A percentile compares a stretch with the other conserved stretches of the same genome.
phyloP scores from a whole-genome alignment of 2,329 filamentous ascomycete species.

The Hymenoscyphus fraxineus region DNA sequence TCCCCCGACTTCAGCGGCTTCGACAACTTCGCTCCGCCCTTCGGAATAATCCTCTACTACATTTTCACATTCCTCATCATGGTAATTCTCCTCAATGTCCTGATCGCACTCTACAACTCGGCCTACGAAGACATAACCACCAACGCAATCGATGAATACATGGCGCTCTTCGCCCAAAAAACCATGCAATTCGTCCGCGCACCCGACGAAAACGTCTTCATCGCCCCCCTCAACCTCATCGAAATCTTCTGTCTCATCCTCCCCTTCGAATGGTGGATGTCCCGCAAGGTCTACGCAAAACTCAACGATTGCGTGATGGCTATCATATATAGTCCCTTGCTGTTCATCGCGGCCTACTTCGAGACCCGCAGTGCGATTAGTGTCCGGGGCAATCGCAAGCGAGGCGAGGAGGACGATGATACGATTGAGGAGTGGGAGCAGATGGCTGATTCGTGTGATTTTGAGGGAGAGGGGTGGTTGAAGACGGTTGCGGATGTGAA shows the following conservation, averaged over 20 bases:
- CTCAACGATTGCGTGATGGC: constrained; percentile 90
- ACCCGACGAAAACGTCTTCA: constrained; percentile 97
- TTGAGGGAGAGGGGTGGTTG: constrained; percentile 80
- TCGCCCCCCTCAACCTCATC: constrained; percentile 90
- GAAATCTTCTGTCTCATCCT: constrained; percentile 77
- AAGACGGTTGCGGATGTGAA: constrained; percentile 73
- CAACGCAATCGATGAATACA: constrained; percentile 90
- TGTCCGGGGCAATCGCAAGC: constrained; percentile 68
- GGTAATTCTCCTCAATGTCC: constrained; percentile 88
- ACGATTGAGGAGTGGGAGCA: constrained; percentile 92
- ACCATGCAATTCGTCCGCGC: constrained; percentile 96
- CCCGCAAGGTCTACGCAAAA: constrained; percentile 66
- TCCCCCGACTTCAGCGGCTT: constrained; percentile 87
- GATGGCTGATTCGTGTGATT: constrained; percentile 65
- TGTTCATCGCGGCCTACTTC: constrained; percentile 71
- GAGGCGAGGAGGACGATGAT: constrained; percentile 88
- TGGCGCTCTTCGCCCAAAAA: constrained; percentile 88
- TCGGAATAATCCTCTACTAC: constrained; percentile 94
- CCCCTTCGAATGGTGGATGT: constrained; percentile 94
- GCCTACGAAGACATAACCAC: constrained; percentile 82
- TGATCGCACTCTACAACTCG: constrained; percentile 95
- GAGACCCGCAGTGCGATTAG: constrained; percentile 63
- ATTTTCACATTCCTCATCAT: constrained; percentile 97
- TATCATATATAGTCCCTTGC: constrained; percentile 75
- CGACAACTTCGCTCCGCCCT: constrained; percentile 85